Base-by-base conservation (phyloP, 495 filamentous ascomycete species). In the Penicillium parvum region DNA sequence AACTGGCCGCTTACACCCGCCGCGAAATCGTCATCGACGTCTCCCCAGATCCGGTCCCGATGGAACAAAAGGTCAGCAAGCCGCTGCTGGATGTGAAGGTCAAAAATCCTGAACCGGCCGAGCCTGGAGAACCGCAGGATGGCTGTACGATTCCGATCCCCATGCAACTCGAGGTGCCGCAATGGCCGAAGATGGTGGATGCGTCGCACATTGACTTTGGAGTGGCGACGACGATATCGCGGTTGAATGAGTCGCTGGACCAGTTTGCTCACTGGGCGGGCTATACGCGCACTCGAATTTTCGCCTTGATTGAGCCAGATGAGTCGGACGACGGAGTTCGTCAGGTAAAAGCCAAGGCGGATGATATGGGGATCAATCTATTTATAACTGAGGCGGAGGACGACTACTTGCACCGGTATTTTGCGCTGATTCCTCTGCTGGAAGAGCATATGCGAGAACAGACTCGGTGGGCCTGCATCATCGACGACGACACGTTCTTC, bases 401-500 rank as follows among this genome's bases (percentile, higher is more conserved):
- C n/a, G 57, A 71, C 30, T 71, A 69, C 39, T 63, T 72, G 14
- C 67, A 75, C 26, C 73, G 79, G 23, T 83, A 86, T 50, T 83
- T 85, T 49, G 68, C 76, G 0, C 57, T 85, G 16, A 52, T 85
- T 4, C 61, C 70, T 11, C 63, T 74, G 15, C 59, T 85, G 35
- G 64, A 75, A 27, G 47, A 66, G 5, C 53, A 71, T 40, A 48
- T 68, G n/a, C 67, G 67, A 7, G 61, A 69, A 1, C 40, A 65
- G 2, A 83, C 78, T 0, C 57, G 65, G 22, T 87, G 82, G 81
- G 66, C 74, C 9, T 76, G 67, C 35, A 66, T 87, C 22, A 69
- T 85, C 19, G 82, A 87, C 55, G 83, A 87, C 58, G 83, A 87
- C 55, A 85, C 83, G 4, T 84, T 84, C 50, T 80, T 82, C 63